Conservation (phyloP, 345 rosid genomes). For the Euphorbia peplus region DNA sequence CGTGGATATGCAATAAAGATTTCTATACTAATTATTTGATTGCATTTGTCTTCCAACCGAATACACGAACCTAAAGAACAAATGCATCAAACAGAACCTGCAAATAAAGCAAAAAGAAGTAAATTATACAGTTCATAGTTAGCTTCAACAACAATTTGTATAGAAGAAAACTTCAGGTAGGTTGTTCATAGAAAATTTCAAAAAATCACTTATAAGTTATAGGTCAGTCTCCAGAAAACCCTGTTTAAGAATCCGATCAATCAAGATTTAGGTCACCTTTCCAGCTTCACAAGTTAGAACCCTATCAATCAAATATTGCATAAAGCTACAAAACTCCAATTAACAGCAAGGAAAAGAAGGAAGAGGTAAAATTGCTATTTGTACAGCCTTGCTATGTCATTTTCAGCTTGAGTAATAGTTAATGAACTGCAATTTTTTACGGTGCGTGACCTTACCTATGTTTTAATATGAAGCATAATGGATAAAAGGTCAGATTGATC, state of each 20-base stretch:
- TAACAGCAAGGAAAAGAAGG: not conserved
- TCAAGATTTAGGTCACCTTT: not conserved
- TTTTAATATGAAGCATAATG: not conserved
- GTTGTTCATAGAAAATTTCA: not conserved
- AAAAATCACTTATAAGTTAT: not conserved
- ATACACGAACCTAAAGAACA: not conserved
- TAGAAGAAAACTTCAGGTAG: not conserved
- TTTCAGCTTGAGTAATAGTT: not conserved
- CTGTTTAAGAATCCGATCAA: not conserved
- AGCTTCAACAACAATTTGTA: not conserved
- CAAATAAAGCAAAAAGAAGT: not conserved
- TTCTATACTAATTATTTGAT: too few relatives aligned
- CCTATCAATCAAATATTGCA: not conserved
- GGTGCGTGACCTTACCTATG: not conserved
- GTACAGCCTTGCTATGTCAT: not conserved
- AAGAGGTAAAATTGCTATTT: not conserved
- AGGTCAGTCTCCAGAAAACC: too few relatives aligned
- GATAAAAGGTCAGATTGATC: not conserved
- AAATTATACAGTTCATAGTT: not conserved
- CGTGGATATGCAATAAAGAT: not conserved
- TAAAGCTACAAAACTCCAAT: not conserved
- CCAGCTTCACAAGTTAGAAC: not conserved
- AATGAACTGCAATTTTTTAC: not conserved
- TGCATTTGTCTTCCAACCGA: too few relatives aligned
- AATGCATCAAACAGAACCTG: slow-evolving; percentile 4